Conservation (phyloP, 73 alveolate genomes). For the Paramecium tetraurelia region DNA sequence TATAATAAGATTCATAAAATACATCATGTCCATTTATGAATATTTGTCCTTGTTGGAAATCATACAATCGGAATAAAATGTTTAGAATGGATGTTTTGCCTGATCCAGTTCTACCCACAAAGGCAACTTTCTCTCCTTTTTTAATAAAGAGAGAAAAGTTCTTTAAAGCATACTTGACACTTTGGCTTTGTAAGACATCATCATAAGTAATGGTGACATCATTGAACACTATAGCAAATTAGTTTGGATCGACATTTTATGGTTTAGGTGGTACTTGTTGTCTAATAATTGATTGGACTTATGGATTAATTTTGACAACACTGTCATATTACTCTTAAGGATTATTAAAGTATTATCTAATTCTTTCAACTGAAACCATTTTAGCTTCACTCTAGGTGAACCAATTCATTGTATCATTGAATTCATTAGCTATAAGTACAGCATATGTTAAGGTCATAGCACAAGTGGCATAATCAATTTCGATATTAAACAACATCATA, state of each 20-base stretch:
- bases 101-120: constrained; percentile 91
- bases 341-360: constrained; percentile 51
- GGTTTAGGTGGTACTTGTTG: constrained; percentile 6
- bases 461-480: constrained; percentile 42
- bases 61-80: constrained; percentile 77
- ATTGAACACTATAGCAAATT: constrained; percentile 33
- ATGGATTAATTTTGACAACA: background rate
- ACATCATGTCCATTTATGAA: constrained; percentile 72
- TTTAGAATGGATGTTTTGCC: constrained; percentile 84
- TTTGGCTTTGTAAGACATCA: background rate
- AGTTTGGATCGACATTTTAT: background rate
- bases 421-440: constrained; percentile 31
- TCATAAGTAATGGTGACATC: constrained; percentile 59
- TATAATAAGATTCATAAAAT: background rate
- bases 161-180: constrained; percentile 43
- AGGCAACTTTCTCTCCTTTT: constrained; percentile 76
- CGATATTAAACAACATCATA: background rate
- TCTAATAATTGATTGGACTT: background rate
- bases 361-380: constrained; percentile 57
- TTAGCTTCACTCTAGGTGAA: constrained; percentile 50
- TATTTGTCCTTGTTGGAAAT: constrained; percentile 58
- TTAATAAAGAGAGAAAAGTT: constrained; percentile 40
- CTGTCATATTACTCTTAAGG: constrained; percentile 31
- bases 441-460: constrained; percentile 61
- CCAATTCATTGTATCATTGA: constrained; percentile 42